Base-by-base conservation (phyloP, 208 protist genomes). In the Trypanosoma melophagium region DNA sequence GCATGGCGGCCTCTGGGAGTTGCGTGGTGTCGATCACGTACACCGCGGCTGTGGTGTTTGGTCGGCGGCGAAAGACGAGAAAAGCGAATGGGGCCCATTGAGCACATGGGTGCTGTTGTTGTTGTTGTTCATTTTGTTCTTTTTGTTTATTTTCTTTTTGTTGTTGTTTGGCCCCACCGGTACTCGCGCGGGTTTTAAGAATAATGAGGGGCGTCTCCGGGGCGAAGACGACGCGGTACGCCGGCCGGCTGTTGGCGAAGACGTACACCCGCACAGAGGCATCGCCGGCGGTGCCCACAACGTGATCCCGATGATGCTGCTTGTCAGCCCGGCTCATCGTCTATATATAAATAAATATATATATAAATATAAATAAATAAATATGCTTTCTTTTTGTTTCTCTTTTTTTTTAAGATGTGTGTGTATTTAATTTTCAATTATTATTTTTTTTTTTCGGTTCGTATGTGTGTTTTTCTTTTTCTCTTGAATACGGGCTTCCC, bases 251-350 rank as follows among this genome's bases (percentile, higher is more conserved):
- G 74, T 93, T 95, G 22, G 85, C 62, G 54, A 93, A 95, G 47
- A 85, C 87, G 64, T 89, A 95, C 41, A 93, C 74, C 7, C 84
- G 84, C 41, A 88, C 83, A 22, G 70, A 68, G 19, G 25, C 69
- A 62, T 93, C 90, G 40, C 76, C 76, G 7, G 66, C 57, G 1
- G 84, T 93, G 59, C 89, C 84, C 2, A 92, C 60, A 9, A 92
- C 73, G 28, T 70, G 54, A 56, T 83, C 74, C 59, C 79, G 82
- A 58, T 92, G 79, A 1, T 79, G 63, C 24, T 79, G 74, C 75
- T 93, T 95, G 49, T 95, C 90, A 14, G 69, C 12, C 13, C 85
- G 80, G 62, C 85, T 92, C 87, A 92, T 92, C n/a, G n/a, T n/a
- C n/a, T n/a, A n/a, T n/a, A n/a, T n/a, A n/a, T n/a, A n/a, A n/a